phyloP scores from a whole-genome alignment of 352 stramenopile genomes.

The Blastocystis sp. region DNA sequence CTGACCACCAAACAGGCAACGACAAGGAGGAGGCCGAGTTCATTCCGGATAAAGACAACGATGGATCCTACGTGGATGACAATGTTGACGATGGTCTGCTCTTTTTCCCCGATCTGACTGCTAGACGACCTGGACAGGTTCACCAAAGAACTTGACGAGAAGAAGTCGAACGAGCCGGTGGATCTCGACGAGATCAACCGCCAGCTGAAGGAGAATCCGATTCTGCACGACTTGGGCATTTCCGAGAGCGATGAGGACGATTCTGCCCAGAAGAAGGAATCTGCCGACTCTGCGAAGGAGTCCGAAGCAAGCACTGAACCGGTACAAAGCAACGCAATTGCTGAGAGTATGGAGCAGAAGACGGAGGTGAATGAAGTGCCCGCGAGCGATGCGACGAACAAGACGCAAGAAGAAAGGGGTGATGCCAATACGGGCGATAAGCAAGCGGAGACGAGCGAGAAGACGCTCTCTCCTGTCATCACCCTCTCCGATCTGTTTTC shows the following conservation, averaged over 20 bases:
- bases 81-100: conserved; percentile 6
- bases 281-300: neutral
- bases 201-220: neutral
- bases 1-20: neutral
- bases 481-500: conserved; percentile 23
- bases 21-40: neutral
- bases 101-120: neutral
- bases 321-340: neutral
- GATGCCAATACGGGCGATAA: too few relatives aligned
- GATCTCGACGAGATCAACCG: neutral
- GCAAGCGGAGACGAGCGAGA: too few relatives aligned
- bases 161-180: neutral
- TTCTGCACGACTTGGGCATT: neutral
- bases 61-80: neutral
- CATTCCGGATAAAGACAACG: neutral
- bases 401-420: too few relatives aligned
- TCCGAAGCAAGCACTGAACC: neutral
- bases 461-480: neutral
- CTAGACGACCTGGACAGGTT: conserved; percentile 32
- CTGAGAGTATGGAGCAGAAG: neutral
- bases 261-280: too few relatives aligned
- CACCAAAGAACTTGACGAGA: conserved; percentile 20
- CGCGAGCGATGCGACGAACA: neutral
- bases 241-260: too few relatives aligned
- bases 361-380: neutral